phyloP scores from a whole-genome alignment of 1,284 basidiomycete genomes.

The Marasmius fiardii region DNA sequence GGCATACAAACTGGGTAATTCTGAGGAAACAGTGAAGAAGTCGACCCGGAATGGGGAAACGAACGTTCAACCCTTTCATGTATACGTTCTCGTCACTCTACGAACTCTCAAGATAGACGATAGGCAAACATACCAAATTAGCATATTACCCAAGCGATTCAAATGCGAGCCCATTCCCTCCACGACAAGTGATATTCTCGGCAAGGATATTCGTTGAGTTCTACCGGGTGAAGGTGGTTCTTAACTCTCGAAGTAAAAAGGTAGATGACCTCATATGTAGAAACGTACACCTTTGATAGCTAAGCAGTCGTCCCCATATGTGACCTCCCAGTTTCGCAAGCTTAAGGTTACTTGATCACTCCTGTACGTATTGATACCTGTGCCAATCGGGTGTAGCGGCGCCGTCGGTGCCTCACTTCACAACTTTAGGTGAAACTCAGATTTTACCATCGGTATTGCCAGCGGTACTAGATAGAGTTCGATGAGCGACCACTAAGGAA shows the following conservation, averaged over 20 bases:
- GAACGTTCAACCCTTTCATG: slow-evolving; percentile 47
- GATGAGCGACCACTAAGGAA: too few relatives aligned
- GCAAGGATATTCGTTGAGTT: slow-evolving; percentile 56
- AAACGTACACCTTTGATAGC: slow-evolving; percentile 57
- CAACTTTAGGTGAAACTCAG: slow-evolving; percentile 6
- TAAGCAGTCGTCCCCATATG: slow-evolving; percentile 64
- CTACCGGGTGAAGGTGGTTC: slow-evolving; percentile 26
- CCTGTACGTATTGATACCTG: slow-evolving; percentile 60
- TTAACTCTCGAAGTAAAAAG: neutral
- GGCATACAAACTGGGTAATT: slow-evolving; percentile 39
- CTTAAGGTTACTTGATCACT: slow-evolving; percentile 47
- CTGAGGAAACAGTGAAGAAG: too few relatives aligned
- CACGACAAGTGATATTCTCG: slow-evolving; percentile 50
- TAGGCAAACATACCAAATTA: slow-evolving; percentile 34
- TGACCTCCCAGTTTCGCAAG: slow-evolving; percentile 58
- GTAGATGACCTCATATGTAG: too few relatives aligned
- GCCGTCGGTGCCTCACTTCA: too few relatives aligned
- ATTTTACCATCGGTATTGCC: slow-evolving; percentile 60
- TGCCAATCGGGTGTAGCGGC: neutral
- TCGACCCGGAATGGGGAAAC: too few relatives aligned
- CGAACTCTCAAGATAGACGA: neutral
- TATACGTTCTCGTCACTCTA: slow-evolving; percentile 54
- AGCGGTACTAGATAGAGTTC: slow-evolving; percentile 43
- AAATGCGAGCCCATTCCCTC: slow-evolving; percentile 63
- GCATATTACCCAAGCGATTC: slow-evolving; percentile 62